These are phyloP conservation scores for Adansonia gregorii DNA, from an alignment of 441 rosid species.

Conservation along the genomic window DNA sequence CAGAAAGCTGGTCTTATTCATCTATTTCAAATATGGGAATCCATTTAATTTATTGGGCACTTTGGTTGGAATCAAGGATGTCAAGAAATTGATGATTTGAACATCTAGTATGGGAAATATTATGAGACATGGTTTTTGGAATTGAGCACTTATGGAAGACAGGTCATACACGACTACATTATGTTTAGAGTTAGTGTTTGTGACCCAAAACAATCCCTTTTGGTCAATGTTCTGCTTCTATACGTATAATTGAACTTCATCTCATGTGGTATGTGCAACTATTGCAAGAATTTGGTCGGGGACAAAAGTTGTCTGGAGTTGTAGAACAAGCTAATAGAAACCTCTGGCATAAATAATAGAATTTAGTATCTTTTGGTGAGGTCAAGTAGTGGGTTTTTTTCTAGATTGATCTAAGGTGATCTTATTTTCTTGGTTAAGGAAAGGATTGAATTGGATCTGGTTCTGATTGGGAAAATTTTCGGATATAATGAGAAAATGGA, in stretches of 20 bases:
- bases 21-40: neutral
- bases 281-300: neutral
- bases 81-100: slow-evolving; percentile 1
- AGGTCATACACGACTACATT: neutral
- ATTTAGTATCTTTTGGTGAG: neutral
- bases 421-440: slow-evolving; percentile 3
- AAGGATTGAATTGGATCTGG: slow-evolving; percentile 7
- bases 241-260: neutral
- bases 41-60: neutral
- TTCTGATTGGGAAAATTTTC: neutral
- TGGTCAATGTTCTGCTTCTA: neutral
- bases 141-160: neutral
- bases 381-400: neutral
- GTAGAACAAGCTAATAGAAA: neutral
- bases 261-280: neutral
- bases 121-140: neutral
- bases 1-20: neutral
- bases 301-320: neutral
- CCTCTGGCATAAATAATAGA: neutral
- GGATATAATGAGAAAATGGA: neutral
- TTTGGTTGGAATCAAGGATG: neutral
- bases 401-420: neutral
- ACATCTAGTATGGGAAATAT: neutral
- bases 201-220: neutral
- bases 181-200: neutral